Evolutionary conservation across 2,329 filamentous ascomycete genomes (phyloP).

Genomic region (Gaeumannomyces tritici): DNA sequence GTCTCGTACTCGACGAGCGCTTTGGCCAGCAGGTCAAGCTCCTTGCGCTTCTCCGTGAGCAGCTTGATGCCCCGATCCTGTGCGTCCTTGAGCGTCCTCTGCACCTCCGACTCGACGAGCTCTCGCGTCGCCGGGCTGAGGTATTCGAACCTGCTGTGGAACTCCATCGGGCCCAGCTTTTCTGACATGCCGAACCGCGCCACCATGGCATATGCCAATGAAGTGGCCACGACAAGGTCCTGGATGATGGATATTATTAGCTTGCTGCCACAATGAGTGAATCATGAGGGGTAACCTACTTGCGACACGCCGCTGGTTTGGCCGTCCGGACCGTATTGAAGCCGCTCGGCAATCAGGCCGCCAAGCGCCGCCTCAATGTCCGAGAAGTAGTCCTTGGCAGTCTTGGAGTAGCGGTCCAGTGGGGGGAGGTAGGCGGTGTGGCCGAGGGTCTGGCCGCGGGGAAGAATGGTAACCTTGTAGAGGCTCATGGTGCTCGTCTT

Average conservation of each 20-base stretch:
- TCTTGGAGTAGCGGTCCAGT: conserved; percentile 84
- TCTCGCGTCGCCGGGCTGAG: conserved; percentile 82
- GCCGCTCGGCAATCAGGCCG: conserved; percentile 73
- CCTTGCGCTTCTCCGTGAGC: conserved; percentile 65
- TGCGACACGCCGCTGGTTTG: conserved; percentile 81
- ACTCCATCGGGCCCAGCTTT: conserved; percentile 81
- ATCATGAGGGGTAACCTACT: conserved; percentile 37
- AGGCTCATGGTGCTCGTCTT: conserved; percentile 62
- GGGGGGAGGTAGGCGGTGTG: conserved; percentile 82
- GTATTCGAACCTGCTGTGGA: conserved; percentile 67
- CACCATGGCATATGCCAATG: conserved; percentile 78
- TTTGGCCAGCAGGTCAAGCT: conserved; percentile 79
- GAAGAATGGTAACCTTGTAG: conserved; percentile 96
- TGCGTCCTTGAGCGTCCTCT: conserved; percentile 72
- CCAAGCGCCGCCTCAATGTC: conserved; percentile 64
- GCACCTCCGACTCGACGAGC: conserved; percentile 81
- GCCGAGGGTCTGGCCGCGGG: conserved; percentile 76
- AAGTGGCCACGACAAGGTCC: conserved; percentile 79
- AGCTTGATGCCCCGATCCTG: conserved; percentile 64
- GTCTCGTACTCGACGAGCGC: conserved; percentile 94
- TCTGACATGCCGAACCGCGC: conserved; percentile 84
- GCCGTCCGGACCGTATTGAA: conserved; percentile 83
- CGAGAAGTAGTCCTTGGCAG: conserved; percentile 69
- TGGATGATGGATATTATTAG: conserved; percentile 20
- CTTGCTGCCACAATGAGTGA: not conserved